A percentile compares a stretch with the other conserved stretches of the same genome.
Evolutionary conservation across 1,284 basidiomycete species (phyloP).

Genomic region (Cutaneotrichosporon arboriforme): DNA sequence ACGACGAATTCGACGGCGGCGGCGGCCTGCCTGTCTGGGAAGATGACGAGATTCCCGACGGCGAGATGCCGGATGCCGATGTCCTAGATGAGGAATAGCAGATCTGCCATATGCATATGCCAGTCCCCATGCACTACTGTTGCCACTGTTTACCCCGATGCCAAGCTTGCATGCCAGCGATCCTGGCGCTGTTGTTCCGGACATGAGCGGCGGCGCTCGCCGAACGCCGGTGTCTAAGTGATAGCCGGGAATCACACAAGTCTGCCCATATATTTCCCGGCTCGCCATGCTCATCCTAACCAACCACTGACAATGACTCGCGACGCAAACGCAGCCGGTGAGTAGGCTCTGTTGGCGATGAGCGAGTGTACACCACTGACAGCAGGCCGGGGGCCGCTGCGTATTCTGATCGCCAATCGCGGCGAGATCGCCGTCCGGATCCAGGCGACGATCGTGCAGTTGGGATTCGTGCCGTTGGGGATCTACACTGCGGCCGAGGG

Average conservation of each 20-base stretch:
- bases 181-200: too few relatives aligned
- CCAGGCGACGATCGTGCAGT: constrained; percentile 11
- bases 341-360: neutral
- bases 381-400: constrained; percentile 5
- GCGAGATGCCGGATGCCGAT: neutral
- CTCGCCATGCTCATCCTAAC: too few relatives aligned
- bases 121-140: neutral
- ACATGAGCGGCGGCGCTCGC: too few relatives aligned
- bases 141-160: neutral
- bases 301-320: too few relatives aligned
- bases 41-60: constrained; percentile 1
- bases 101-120: neutral
- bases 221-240: too few relatives aligned
- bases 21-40: constrained; percentile 6
- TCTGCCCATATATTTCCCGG: too few relatives aligned
- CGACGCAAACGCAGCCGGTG: neutral
- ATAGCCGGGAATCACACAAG: too few relatives aligned
- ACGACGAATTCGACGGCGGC: neutral
- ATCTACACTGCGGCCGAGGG: constrained; percentile 12
- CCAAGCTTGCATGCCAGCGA: too few relatives aligned
- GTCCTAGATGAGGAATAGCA: neutral
- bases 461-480: constrained; percentile 14
- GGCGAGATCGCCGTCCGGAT: constrained; percentile 19
- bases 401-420: constrained; percentile 18
- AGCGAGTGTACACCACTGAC: too few relatives aligned